Evolutionary conservation across 495 filamentous ascomycete genomes (phyloP).

Genomic region (Aspergillus ellipticus): DNA sequence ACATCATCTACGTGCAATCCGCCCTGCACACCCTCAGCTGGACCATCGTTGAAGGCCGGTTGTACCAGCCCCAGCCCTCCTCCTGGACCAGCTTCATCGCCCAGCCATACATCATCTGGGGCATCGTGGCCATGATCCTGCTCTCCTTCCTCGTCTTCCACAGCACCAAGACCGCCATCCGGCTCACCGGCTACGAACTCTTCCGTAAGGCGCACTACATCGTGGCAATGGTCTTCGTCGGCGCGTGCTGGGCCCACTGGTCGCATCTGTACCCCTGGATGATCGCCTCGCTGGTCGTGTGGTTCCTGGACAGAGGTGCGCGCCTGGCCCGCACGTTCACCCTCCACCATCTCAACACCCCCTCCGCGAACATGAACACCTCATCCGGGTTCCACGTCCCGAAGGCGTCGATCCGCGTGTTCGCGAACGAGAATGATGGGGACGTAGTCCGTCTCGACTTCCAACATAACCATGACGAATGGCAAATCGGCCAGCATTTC

Average conservation of each 20-base stretch:
- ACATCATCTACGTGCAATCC: slow-evolving; percentile 59
- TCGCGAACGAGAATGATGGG: slow-evolving; percentile 46
- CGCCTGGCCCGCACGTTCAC: slow-evolving; percentile 47
- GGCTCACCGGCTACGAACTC: slow-evolving; percentile 62
- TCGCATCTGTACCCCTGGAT: slow-evolving; percentile 56
- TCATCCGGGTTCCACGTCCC: slow-evolving; percentile 36
- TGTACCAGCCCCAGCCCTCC: slow-evolving; percentile 63
- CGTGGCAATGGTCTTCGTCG: slow-evolving; percentile 61
- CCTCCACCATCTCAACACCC: slow-evolving; percentile 45
- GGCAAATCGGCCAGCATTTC: slow-evolving; percentile 63
- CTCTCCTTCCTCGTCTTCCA: slow-evolving; percentile 52
- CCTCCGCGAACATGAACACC: slow-evolving; percentile 31
- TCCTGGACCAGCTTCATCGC: slow-evolving; percentile 48
- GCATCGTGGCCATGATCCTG: slow-evolving; percentile 59
- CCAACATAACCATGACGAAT: slow-evolving; percentile 49
- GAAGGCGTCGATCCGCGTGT: slow-evolving; percentile 43
- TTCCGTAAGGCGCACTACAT: slow-evolving; percentile 64
- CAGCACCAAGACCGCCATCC: slow-evolving; percentile 52
- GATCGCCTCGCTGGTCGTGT: slow-evolving; percentile 55
- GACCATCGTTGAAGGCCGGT: slow-evolving; percentile 54
- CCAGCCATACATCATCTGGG: slow-evolving; percentile 61
- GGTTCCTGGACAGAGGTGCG: slow-evolving; percentile 51
- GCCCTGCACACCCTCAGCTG: slow-evolving; percentile 63
- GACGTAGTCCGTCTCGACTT: slow-evolving; percentile 57
- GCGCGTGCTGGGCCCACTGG: slow-evolving; percentile 69